Evolutionary conservation across 345 rosid species (phyloP).

Genomic region (Eucalyptus victrix): DNA sequence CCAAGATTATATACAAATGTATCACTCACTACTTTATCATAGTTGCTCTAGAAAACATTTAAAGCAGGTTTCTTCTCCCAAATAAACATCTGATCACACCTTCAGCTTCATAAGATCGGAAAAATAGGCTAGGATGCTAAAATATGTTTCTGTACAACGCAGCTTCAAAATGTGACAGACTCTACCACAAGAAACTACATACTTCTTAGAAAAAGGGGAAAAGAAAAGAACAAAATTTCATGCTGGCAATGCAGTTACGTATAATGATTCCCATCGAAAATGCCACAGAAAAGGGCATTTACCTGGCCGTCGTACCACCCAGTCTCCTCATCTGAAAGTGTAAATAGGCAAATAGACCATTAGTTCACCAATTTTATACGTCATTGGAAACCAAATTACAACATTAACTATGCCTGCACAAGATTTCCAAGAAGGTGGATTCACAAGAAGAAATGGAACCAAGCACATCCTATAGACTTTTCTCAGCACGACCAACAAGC

Average conservation of each 20-base stretch:
- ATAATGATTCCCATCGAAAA: not conserved
- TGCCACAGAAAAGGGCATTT: not conserved
- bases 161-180: not conserved
- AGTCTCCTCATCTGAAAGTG: slow-evolving; percentile 76
- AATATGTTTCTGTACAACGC: not conserved
- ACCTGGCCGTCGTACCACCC: slow-evolving; percentile 99
- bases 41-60: not conserved
- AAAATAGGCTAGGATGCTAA: not conserved
- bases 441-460: not conserved
- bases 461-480: not conserved
- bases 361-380: not conserved
- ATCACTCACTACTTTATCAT: not conserved
- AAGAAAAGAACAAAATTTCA: not conserved
- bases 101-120: not conserved
- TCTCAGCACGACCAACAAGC: not conserved
- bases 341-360: not conserved
- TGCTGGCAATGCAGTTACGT: not conserved
- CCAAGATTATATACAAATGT: not conserved
- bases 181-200: not conserved
- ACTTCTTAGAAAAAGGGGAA: not conserved
- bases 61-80: not conserved
- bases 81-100: not conserved
- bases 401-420: not conserved
- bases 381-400: not conserved
- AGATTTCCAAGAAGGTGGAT: not conserved